These are phyloP conservation scores for Crataegus laevigata DNA, from an alignment of 306 rosid genomes.

Conservation along the genomic window DNA sequence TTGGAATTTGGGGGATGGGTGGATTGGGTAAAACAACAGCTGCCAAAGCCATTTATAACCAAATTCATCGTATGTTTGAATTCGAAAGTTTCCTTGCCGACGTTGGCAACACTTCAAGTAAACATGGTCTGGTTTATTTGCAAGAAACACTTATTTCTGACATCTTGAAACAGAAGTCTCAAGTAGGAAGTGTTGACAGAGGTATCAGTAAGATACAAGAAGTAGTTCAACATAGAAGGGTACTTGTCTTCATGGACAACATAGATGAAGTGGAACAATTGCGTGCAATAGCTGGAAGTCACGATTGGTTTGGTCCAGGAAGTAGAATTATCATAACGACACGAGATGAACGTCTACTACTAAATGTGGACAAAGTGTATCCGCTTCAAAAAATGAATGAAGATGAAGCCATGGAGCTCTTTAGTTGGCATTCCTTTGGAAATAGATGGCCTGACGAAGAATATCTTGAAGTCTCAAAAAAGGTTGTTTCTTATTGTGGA, in stretches of 20 bases:
- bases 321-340: conserved; percentile 26
- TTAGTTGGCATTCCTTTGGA: conserved; percentile 30
- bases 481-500: conserved; percentile 6
- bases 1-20: too few relatives aligned
- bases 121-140: too few relatives aligned
- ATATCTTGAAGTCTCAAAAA: background rate
- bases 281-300: background rate
- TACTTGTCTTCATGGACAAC: conserved; percentile 15
- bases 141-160: too few relatives aligned
- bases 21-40: too few relatives aligned
- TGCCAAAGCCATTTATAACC: too few relatives aligned
- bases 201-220: too few relatives aligned
- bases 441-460: background rate
- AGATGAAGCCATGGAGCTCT: background rate
- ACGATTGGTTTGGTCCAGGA: conserved; percentile 8
- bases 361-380: background rate
- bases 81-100: too few relatives aligned
- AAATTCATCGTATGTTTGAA: too few relatives aligned
- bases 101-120: too few relatives aligned
- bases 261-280: background rate
- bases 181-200: background rate
- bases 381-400: background rate
- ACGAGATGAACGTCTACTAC: conserved; percentile 2
- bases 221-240: background rate
- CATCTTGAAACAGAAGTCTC: too few relatives aligned